Percentiles rank a stretch among this genome's conserved stretches.
These are phyloP conservation scores for Coniochaeta ligniaria DNA, from an alignment of 2,329 filamentous ascomycete species.

Conservation along the genomic window DNA sequence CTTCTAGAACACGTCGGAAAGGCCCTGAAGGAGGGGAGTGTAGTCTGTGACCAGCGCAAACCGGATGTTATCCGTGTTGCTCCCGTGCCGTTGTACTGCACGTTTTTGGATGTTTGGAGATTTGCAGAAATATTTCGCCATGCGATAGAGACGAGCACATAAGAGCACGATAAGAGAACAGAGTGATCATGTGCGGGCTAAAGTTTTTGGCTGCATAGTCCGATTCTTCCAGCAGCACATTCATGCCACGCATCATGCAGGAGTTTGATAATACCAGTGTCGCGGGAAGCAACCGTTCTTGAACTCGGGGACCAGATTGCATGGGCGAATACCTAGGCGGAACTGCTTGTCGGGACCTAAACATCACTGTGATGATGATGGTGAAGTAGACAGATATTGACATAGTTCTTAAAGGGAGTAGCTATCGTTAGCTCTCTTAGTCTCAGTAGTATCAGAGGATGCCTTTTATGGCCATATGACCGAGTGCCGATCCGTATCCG, in stretches of 20 bases:
- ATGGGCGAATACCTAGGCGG: too few species aligned
- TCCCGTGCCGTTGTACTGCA: constrained; percentile 78
- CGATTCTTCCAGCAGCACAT: too few species aligned
- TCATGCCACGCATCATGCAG: too few species aligned
- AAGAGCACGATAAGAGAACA: not conserved
- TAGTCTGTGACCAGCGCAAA: constrained; percentile 76
- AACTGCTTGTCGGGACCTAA: too few species aligned
- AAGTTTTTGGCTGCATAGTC: too few species aligned
- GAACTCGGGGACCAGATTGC: too few species aligned
- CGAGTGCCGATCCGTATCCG: not conserved
- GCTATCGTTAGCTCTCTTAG: too few species aligned
- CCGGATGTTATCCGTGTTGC: constrained; percentile 81
- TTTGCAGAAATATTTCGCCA: constrained; percentile 16
- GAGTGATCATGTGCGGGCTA: not conserved
- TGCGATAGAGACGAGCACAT: constrained; percentile 4
- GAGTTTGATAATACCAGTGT: too few species aligned
- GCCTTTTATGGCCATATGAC: not conserved
- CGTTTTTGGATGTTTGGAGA: constrained; percentile 58
- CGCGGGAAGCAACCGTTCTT: too few species aligned
- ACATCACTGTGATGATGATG: too few species aligned
- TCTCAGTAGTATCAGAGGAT: not conserved
- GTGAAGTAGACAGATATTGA: too few species aligned
- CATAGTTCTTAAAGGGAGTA: too few species aligned
- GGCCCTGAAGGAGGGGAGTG: constrained; percentile 58
- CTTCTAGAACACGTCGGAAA: constrained; percentile 62